phyloP scores from a whole-genome alignment of 2,329 filamentous ascomycete species.

The Colletotrichum sp. region DNA sequence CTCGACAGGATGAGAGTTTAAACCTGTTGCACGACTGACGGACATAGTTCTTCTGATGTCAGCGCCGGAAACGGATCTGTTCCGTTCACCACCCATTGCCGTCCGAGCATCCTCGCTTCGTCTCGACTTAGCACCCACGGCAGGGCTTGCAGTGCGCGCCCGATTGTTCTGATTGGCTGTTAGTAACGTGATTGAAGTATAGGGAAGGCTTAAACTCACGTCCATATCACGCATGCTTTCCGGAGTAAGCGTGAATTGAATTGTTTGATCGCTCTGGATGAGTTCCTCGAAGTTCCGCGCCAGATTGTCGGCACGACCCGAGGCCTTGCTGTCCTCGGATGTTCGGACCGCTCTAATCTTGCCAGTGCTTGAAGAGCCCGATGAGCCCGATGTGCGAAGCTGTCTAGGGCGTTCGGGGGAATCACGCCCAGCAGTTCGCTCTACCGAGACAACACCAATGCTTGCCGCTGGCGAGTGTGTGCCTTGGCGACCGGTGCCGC shows the following conservation, averaged over 20 bases:
- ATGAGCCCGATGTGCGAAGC: conserved; percentile 55
- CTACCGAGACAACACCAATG: conserved; percentile 44
- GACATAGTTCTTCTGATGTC: conserved; percentile 39
- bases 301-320: conserved; percentile 59
- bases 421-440: conserved; percentile 29
- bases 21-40: conserved; percentile 37
- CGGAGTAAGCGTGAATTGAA: conserved; percentile 82
- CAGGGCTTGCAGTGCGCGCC: conserved; percentile 44
- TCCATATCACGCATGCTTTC: conserved; percentile 75
- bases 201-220: background rate
- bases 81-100: conserved; percentile 38
- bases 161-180: conserved; percentile 39
- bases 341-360: conserved; percentile 59
- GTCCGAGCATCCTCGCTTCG: conserved; percentile 53
- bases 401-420: conserved; percentile 32
- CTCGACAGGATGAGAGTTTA: conserved; percentile 38
- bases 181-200: background rate
- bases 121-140: conserved; percentile 43
- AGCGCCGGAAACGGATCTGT: conserved; percentile 42
- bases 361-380: conserved; percentile 52
- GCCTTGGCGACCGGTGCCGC: conserved; percentile 20
- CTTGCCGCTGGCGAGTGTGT: conserved; percentile 26
- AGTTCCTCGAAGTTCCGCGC: conserved; percentile 77
- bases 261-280: conserved; percentile 81
- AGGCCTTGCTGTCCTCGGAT: conserved; percentile 60